A percentile compares a stretch with the other conserved stretches of the same genome.
Conservation (phyloP, 2,329 filamentous ascomycete genomes). For the Colletotrichum musicola region DNA sequence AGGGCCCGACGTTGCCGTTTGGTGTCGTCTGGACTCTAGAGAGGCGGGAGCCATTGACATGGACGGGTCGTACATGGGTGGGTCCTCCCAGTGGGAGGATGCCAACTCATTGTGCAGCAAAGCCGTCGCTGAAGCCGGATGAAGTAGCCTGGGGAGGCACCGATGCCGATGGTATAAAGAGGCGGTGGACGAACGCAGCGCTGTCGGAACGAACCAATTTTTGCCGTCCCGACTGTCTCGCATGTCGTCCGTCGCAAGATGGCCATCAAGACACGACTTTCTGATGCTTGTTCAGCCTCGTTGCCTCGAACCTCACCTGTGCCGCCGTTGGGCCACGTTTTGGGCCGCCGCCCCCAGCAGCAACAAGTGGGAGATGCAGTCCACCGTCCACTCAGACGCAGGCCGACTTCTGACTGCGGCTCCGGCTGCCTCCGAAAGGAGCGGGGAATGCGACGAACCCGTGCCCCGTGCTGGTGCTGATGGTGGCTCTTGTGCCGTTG, state of each 20-base stretch:
- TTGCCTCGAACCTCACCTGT: background rate
- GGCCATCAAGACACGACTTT: background rate
- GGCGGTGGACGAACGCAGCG: slow-evolving; percentile 35
- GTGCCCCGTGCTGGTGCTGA: slow-evolving; percentile 38
- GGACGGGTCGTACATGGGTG: slow-evolving; percentile 40
- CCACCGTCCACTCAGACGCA: slow-evolving; percentile 20
- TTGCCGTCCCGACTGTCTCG: background rate
- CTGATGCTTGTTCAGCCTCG: slow-evolving; percentile 31
- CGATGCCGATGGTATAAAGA: slow-evolving; percentile 33
- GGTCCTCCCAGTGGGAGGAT: slow-evolving; percentile 39
- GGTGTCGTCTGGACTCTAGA: slow-evolving; percentile 10
- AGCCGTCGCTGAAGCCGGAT: slow-evolving; percentile 38
- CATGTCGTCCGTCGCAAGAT: slow-evolving; percentile 3
- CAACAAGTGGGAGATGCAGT: slow-evolving; percentile 13
- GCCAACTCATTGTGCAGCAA: slow-evolving; percentile 42
- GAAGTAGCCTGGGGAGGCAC: slow-evolving; percentile 13
- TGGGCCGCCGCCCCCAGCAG: slow-evolving; percentile 19
- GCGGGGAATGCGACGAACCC: slow-evolving; percentile 40
- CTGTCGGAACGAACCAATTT: background rate
- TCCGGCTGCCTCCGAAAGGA: slow-evolving; percentile 33
- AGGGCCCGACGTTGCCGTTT: slow-evolving; percentile 16
- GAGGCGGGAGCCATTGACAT: slow-evolving; percentile 36
- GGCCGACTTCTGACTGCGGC: slow-evolving; percentile 19
- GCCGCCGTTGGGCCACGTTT: slow-evolving; percentile 14
- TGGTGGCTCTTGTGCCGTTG: slow-evolving; percentile 34